Evolutionary conservation across 75 land plant species (phyloP), one percentile per base, ranked within the genome.

Genomic region (Picea glauca): DNA sequence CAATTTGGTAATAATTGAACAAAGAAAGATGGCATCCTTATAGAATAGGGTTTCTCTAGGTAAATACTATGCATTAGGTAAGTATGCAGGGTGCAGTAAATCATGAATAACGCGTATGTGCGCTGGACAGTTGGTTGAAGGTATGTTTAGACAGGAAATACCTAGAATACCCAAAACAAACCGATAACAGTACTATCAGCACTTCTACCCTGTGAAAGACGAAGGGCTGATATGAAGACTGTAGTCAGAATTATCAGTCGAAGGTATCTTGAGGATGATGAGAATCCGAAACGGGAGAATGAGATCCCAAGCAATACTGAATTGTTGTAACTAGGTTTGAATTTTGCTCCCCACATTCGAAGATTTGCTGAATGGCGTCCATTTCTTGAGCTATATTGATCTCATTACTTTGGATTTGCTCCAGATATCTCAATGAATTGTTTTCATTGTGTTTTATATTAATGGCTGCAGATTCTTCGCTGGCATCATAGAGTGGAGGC

Each of bases 251-350:
- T 70, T n/a, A n/a, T 70, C 23, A 70, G 43, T 70, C 50, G n/a
- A 70, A 70, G 1, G 43, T 3, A 14, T 70, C 18, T n/a, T 70
- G 26, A 70, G 74, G 43, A 20, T 70, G 54, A 70, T 43, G 21
- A 20, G 43, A 40, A 7, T 43, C 74, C 43, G 46, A 40, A 0
- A 68, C 35, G 1, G 40, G 6, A 35, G 72, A 7, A 38, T 68
- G 72, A 68, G 73, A 70, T 70, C 74, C 74, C 40, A 40, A 43
- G 74, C 74, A 70, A 50, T 50, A 50, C n/a, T 70, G 50, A 8
- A 70, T 21, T 8, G 74, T 46, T 70, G 74, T 43, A 70, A 70
- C n/a, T 40, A 70, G 46, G 43, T 43, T 46, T 14, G 74, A 70
- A 70, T 70, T 46, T 40, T 70, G 74, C 54, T 70, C 43, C 40